phyloP scores from a whole-genome alignment of 148 eudicot species.

The Rhododendron molle region DNA sequence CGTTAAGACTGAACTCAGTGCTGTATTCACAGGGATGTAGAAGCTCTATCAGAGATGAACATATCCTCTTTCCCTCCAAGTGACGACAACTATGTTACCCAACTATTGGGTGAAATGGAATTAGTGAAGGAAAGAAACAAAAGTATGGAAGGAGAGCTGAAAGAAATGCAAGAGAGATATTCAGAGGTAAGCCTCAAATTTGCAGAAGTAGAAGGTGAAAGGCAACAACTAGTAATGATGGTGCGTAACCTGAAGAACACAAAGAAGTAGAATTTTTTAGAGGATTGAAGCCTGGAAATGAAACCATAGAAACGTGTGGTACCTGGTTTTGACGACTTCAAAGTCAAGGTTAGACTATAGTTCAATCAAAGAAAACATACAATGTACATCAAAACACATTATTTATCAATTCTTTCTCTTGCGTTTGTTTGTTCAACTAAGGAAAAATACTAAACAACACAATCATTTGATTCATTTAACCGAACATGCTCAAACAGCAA shows the following conservation, averaged over 20 bases:
- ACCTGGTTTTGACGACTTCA: neutral
- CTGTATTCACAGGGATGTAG: neutral
- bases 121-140: slow-evolving; percentile 47
- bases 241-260: slow-evolving; percentile 71
- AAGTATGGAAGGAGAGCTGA: slow-evolving; percentile 24
- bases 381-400: slow-evolving; percentile 4
- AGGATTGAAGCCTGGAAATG: neutral
- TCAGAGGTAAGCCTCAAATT: slow-evolving; percentile 92
- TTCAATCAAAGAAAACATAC: neutral
- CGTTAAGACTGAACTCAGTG: neutral
- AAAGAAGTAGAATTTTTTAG: slow-evolving; percentile 27
- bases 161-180: slow-evolving; percentile 89
- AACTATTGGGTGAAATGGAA: slow-evolving; percentile 42
- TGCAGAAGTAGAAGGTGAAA: slow-evolving; percentile 98
- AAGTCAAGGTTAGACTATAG: neutral
- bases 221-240: slow-evolving; percentile 66
- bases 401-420: slow-evolving; percentile 1
- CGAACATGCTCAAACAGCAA: neutral
- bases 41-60: neutral
- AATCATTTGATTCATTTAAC: neutral
- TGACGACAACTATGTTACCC: slow-evolving; percentile 6
- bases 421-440: neutral
- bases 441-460: neutral
- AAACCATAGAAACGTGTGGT: neutral
- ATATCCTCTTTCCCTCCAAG: neutral